Conservation (phyloP, 805 yeast genomes). For the Pichia deserticola region DNA sequence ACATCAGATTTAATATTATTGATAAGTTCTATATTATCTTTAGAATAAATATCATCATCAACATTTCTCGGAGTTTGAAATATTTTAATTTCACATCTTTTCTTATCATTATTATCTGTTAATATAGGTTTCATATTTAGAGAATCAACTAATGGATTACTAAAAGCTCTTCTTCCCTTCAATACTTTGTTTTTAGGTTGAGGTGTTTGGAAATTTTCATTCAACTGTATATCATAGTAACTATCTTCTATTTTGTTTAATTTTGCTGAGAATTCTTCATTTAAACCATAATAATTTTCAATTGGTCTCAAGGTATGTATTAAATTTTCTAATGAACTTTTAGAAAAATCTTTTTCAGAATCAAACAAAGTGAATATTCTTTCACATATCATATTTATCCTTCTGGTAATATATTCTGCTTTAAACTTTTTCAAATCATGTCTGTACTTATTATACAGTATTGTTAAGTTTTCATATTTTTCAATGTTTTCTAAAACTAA, state of each 20-base stretch:
- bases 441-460: constrained; percentile 35
- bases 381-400: constrained; percentile 50
- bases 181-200: not conserved
- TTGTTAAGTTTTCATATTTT: constrained; percentile 33
- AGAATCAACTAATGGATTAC: constrained; percentile 9
- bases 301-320: constrained; percentile 5
- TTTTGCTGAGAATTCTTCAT: not conserved
- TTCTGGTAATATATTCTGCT: constrained; percentile 39
- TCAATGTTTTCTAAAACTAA: constrained; percentile 27
- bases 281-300: constrained; percentile 5
- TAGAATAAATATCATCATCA: constrained; percentile 3
- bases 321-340: not conserved
- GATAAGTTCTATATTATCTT: constrained; percentile 8
- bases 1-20: constrained; percentile 9
- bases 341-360: constrained; percentile 20
- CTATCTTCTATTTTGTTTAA: not conserved
- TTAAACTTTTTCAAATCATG: constrained; percentile 36
- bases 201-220: constrained; percentile 3
- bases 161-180: constrained; percentile 3
- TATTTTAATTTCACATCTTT: not conserved
- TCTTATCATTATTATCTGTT: not conserved
- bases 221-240: not conserved
- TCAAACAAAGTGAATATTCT: constrained; percentile 35
- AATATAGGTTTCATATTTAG: constrained; percentile 7
- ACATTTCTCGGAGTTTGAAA: constrained; percentile 7